These are phyloP conservation scores for Furcasterigmium furcatum DNA, from an alignment of 2,329 filamentous ascomycete genomes.

Conservation along the genomic window DNA sequence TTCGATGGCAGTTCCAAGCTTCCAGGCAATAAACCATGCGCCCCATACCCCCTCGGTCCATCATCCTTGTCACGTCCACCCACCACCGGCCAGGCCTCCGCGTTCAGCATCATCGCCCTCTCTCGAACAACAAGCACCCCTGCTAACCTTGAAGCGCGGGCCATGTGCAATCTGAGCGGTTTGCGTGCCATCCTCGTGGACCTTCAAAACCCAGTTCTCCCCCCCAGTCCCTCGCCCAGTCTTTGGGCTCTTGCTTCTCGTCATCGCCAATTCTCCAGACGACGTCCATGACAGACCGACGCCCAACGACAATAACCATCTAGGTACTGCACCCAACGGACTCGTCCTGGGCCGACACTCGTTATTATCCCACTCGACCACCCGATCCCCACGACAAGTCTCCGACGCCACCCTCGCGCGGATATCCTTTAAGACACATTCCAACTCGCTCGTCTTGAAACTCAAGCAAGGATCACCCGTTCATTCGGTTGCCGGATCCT, in stretches of 20 bases:
- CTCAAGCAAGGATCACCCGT: background rate
- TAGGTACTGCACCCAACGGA: background rate
- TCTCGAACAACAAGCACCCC: background rate
- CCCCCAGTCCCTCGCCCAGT: background rate
- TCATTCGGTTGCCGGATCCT: background rate
- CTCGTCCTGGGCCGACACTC: background rate
- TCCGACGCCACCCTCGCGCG: background rate
- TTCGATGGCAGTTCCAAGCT: conserved; percentile 1
- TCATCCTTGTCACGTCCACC: background rate
- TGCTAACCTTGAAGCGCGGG: background rate
- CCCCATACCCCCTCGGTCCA: background rate
- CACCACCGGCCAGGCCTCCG: background rate
- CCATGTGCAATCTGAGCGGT: background rate
- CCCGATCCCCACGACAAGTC: background rate
- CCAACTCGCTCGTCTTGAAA: background rate
- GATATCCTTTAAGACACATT: background rate
- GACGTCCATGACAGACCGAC: background rate
- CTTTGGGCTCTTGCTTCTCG: background rate
- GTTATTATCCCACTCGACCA: background rate
- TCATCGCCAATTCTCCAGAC: background rate
- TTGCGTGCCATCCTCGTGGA: background rate
- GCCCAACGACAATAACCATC: background rate
- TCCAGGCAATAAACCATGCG: background rate
- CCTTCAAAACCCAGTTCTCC: conserved; percentile 3
- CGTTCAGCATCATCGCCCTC: background rate